Conservation (phyloP, 169 alveolate species). For the Plasmodium inui region DNA sequence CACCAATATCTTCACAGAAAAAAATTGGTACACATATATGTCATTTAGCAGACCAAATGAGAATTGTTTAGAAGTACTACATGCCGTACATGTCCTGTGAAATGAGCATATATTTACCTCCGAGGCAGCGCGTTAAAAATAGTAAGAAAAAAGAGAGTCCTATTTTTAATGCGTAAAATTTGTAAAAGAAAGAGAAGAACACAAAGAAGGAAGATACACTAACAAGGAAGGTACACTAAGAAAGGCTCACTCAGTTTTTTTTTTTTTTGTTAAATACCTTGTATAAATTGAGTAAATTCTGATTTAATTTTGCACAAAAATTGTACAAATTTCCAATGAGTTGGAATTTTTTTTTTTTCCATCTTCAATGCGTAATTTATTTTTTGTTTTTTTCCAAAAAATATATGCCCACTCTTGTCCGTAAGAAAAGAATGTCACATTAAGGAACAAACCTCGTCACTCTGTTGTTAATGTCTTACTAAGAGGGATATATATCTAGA, state of each 20-base stretch:
- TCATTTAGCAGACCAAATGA: background rate
- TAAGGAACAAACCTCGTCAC: background rate
- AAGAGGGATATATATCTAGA: background rate
- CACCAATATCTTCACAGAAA: background rate
- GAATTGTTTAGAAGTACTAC: conserved; percentile 1
- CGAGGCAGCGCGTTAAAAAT: background rate
- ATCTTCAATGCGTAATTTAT: background rate
- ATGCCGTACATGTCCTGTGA: conserved; percentile 4
- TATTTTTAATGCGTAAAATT: conserved; percentile 9
- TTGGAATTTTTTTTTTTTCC: background rate
- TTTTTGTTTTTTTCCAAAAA: background rate
- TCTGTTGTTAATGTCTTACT: conserved; percentile 14
- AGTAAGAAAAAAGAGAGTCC: background rate
- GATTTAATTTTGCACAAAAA: background rate
- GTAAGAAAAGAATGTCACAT: conserved; percentile 1
- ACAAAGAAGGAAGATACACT: background rate
- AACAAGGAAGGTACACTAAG: background rate
- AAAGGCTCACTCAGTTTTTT: background rate
- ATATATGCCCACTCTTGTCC: background rate
- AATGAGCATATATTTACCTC: background rate
- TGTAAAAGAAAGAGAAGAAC: background rate
- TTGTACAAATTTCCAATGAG: conserved; percentile 12
- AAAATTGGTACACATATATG: background rate
- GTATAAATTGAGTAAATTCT: background rate
- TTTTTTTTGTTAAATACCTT: background rate